These are phyloP conservation scores for Hypoxylon cercidicola DNA, from an alignment of 495 filamentous ascomycete species.

Conservation along the genomic window DNA sequence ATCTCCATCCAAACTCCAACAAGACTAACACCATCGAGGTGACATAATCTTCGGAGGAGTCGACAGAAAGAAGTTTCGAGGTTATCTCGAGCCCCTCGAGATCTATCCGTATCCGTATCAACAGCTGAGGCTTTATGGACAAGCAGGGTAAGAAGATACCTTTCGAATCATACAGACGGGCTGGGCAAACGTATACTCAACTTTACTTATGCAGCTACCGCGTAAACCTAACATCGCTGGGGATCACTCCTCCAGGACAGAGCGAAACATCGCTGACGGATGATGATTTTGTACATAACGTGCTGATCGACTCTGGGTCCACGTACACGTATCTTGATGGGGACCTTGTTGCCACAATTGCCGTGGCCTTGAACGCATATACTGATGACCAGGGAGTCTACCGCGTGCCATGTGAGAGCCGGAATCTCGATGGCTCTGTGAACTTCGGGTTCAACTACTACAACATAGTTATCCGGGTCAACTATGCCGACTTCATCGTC, in stretches of 20 bases:
- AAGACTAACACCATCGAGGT: conserved; percentile 53
- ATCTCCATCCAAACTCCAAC: conserved; percentile 45
- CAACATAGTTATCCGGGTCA: conserved; percentile 54
- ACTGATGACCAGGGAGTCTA: conserved; percentile 50
- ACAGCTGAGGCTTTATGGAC: conserved; percentile 49
- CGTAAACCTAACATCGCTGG: conserved; percentile 56
- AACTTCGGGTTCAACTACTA: conserved; percentile 58
- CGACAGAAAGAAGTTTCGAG: conserved; percentile 55
- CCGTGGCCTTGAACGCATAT: conserved; percentile 47
- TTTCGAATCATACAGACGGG: background rate
- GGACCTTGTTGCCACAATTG: conserved; percentile 50
- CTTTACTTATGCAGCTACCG: conserved; percentile 46
- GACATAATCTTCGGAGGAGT: conserved; percentile 60
- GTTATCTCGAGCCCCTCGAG: conserved; percentile 52
- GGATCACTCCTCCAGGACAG: conserved; percentile 48
- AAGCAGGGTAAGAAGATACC: conserved; percentile 41
- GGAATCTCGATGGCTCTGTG: conserved; percentile 50
- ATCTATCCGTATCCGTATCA: conserved; percentile 56
- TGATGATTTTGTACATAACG: conserved; percentile 49
- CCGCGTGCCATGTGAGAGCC: conserved; percentile 50
- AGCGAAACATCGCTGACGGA: conserved; percentile 44
- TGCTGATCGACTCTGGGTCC: conserved; percentile 55
- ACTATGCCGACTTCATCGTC: conserved; percentile 58
- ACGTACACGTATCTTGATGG: conserved; percentile 55
- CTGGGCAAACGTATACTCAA: background rate